Conservation (phyloP, 768 basidiomycete genomes). For the Fistulinella prunicolor region DNA sequence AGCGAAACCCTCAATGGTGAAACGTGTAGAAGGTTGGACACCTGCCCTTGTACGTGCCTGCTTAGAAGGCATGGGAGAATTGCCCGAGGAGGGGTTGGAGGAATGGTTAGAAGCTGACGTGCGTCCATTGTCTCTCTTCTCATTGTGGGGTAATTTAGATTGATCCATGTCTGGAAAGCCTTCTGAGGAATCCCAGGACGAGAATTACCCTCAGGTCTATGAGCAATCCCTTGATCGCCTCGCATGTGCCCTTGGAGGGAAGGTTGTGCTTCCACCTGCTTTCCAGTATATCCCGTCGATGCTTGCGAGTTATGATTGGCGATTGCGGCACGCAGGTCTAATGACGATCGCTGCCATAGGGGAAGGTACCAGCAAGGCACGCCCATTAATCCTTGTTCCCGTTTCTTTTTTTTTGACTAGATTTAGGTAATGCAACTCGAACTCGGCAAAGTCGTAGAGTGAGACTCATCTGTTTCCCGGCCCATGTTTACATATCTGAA, state of each 20-base stretch:
- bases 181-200: constrained; percentile 56
- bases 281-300: constrained; percentile 83
- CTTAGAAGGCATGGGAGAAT: constrained; percentile 78
- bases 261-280: constrained; percentile 70
- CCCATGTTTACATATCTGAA: not conserved
- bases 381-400: not conserved
- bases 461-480: no score
- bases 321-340: constrained; percentile 77
- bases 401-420: not conserved
- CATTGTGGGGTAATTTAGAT: not conserved
- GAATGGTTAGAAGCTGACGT: constrained; percentile 78
- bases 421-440: constrained; percentile 74
- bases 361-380: constrained; percentile 75
- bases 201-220: constrained; percentile 69
- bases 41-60: constrained; percentile 69
- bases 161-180: constrained; percentile 41
- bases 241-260: constrained; percentile 77
- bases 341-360: constrained; percentile 86
- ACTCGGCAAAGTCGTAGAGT: constrained; percentile 81
- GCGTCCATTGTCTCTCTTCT: constrained; percentile 31
- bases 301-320: constrained; percentile 81
- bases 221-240: constrained; percentile 83
- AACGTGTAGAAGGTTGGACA: constrained; percentile 68
- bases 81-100: constrained; percentile 57
- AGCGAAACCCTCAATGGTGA: constrained; percentile 66